phyloP scores from a whole-genome alignment of 495 filamentous ascomycete species.

The Neurospora tetraspora region DNA sequence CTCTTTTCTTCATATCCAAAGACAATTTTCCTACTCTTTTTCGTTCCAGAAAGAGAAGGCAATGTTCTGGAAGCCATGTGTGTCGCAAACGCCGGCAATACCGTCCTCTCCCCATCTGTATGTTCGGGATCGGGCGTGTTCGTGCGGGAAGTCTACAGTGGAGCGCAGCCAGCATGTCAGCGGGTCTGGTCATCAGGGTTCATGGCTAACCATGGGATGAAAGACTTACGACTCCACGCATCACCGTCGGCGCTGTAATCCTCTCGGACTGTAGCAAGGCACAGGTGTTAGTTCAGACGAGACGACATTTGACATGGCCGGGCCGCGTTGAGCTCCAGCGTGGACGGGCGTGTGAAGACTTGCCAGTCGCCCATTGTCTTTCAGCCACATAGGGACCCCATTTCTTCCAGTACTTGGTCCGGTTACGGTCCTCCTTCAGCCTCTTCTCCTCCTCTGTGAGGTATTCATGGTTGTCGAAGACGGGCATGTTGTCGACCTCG shows the following conservation, averaged over 20 bases:
- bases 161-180: slow-evolving; percentile 1
- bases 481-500: slow-evolving; percentile 53
- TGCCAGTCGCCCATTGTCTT: slow-evolving; percentile 84
- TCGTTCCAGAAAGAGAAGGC: slow-evolving; percentile 97
- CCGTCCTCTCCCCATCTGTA: slow-evolving; percentile 97
- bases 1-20: background rate
- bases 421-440: slow-evolving; percentile 72
- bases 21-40: slow-evolving; percentile 57
- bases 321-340: background rate
- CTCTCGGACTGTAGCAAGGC: slow-evolving; percentile 61
- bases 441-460: slow-evolving; percentile 80
- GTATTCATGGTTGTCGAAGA: slow-evolving; percentile 76
- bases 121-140: slow-evolving; percentile 74
- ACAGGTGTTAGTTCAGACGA: slow-evolving; percentile 6
- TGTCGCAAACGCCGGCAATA: slow-evolving; percentile 90
- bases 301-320: background rate
- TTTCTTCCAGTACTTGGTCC: slow-evolving; percentile 85
- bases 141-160: slow-evolving; percentile 75
- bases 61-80: slow-evolving; percentile 82
- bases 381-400: slow-evolving; percentile 76
- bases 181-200: background rate
- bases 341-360: slow-evolving; percentile 13
- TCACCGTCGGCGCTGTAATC: slow-evolving; percentile 83
- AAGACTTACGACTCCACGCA: slow-evolving; percentile 82
- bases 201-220: background rate